Percentiles rank a stretch among this genome's conserved stretches.
Conservation (phyloP, 2,329 filamentous ascomycete species). For the Scedosporium aurantiacum region DNA sequence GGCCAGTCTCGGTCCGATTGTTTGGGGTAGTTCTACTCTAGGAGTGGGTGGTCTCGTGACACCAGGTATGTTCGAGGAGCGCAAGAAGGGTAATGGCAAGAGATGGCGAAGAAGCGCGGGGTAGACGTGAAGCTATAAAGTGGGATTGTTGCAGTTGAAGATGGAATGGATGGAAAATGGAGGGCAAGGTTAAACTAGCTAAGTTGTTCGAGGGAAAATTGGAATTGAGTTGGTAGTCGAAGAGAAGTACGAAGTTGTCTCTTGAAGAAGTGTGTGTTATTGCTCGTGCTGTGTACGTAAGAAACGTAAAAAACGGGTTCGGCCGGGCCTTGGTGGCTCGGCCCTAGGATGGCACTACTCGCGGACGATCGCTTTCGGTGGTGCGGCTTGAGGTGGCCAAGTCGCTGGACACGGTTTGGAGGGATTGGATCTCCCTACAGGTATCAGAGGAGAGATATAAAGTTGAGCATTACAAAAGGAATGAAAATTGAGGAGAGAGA, state of each 20-base stretch:
- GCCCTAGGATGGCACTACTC: neutral
- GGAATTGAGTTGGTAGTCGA: neutral
- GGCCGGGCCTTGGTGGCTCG: neutral
- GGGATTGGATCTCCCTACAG: neutral
- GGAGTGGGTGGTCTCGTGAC: neutral
- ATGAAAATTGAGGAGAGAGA: neutral
- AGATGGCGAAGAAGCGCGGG: neutral
- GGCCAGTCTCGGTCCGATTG: neutral
- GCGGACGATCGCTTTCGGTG: neutral
- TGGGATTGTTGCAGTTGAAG: neutral
- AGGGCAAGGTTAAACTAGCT: neutral
- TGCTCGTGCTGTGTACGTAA: neutral
- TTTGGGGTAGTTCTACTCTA: neutral
- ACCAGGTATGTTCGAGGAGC: neutral
- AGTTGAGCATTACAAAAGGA: neutral
- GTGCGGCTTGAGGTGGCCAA: neutral
- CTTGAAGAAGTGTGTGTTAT: no score
- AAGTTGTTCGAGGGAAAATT: neutral
- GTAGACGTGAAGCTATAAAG: no score
- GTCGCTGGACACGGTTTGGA: neutral
- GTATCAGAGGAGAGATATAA: neutral
- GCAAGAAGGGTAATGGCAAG: neutral
- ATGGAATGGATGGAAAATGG: neutral
- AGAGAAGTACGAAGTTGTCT: neutral
- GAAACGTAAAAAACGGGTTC: neutral